These are phyloP conservation scores for Picea sitchensis DNA, from an alignment of 75 land plant species.

Conservation along the genomic window DNA sequence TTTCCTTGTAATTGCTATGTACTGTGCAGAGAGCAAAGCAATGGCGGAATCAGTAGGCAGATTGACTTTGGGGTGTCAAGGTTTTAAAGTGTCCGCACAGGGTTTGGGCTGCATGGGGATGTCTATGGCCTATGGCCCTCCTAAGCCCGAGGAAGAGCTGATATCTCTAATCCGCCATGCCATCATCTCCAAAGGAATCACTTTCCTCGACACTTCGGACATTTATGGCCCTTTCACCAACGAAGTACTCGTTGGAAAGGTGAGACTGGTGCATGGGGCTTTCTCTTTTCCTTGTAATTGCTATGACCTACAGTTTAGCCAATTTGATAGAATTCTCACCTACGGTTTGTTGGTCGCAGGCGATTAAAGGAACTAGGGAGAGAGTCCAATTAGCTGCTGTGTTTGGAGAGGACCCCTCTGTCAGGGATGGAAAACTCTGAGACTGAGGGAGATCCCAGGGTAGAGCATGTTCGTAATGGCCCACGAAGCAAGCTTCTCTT, in stretches of 20 bases:
- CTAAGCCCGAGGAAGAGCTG: slow-evolving; percentile 28
- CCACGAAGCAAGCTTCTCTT: slow-evolving; percentile 65
- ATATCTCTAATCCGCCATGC: slow-evolving; percentile 24
- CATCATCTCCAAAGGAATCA: not conserved
- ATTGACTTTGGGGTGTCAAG: slow-evolving; percentile 33
- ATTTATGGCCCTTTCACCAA: too few relatives aligned
- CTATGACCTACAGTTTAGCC: not conserved
- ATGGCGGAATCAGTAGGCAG: slow-evolving; percentile 2
- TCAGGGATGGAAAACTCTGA: not conserved
- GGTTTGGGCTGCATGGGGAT: slow-evolving; percentile 17
- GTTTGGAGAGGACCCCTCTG: slow-evolving; percentile 22
- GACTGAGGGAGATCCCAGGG: slow-evolving; percentile 36
- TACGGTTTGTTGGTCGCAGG: slow-evolving; percentile 18
- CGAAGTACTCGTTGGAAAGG: too few relatives aligned
- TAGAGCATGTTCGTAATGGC: slow-evolving; percentile 46
- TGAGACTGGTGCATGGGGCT: too few relatives aligned
- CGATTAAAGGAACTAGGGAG: slow-evolving; percentile 44
- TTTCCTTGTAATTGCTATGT: not conserved
- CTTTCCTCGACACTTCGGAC: too few relatives aligned
- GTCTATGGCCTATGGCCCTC: slow-evolving; percentile 35
- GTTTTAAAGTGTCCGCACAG: slow-evolving; percentile 28
- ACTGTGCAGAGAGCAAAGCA: not conserved
- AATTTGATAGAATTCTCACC: not conserved
- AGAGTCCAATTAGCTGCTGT: slow-evolving; percentile 47
- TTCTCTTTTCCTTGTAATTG: not conserved